Evolutionary conservation across 306 rosid genomes (phyloP).

Genomic region (Castanospermum australe): DNA sequence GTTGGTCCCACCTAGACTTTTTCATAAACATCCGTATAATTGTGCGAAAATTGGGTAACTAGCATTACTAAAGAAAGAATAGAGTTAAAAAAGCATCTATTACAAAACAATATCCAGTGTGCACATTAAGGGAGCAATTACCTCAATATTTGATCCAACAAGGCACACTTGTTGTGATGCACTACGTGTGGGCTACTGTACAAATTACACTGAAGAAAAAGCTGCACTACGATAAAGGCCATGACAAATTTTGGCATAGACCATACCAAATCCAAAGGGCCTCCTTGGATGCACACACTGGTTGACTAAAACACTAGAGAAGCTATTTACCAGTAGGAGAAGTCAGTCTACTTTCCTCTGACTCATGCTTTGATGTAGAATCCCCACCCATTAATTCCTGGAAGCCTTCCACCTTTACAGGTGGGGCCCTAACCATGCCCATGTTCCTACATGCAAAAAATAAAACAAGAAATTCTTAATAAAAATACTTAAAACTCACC

Average conservation of each 20-base stretch:
- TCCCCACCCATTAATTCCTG: conserved; percentile 91
- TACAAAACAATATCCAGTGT: neutral
- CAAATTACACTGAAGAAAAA: conserved; percentile 17
- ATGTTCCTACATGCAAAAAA: conserved; percentile 57
- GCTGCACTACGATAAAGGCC: neutral
- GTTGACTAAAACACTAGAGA: conserved; percentile 12
- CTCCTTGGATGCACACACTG: neutral
- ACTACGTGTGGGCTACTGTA: conserved; percentile 12
- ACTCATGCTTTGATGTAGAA: conserved; percentile 71
- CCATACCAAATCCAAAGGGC: conserved; percentile 2
- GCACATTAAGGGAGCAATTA: neutral
- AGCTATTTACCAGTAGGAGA: conserved; percentile 65
- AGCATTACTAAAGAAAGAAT: no score
- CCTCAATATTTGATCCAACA: neutral
- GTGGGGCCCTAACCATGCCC: conserved; percentile 74
- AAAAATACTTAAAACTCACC: neutral
- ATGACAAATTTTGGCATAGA: neutral
- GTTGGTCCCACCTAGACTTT: no score
- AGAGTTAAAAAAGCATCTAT: neutral
- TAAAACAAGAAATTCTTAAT: conserved; percentile 1
- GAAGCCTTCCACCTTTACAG: conserved; percentile 95
- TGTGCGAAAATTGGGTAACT: no score
- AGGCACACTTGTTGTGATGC: conserved; percentile 4
- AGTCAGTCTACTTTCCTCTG: conserved; percentile 78
- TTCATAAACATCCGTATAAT: no score